Base-by-base conservation (phyloP, 345 rosid species). In the Durio zibethinus region DNA sequence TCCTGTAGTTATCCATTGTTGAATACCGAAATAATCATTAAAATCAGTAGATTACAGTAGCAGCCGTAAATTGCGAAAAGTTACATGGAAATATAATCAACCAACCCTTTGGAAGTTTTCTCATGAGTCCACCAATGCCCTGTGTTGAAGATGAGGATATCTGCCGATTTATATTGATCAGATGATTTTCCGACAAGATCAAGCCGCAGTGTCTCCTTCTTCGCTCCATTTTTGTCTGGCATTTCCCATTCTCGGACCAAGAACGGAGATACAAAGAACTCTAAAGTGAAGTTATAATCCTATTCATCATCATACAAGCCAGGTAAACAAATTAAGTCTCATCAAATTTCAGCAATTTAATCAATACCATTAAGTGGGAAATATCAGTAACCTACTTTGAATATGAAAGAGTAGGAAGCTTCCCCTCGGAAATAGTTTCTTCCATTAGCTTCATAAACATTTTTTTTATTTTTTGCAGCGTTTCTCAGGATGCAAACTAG, bases 51-150 rank as follows among this genome's bases (percentile, higher is more conserved):
- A 60, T 43, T 4, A 10, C 9, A 16, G 15, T 36, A 23, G 15
- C 8, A 57, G 12, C 14, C 33, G 12, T 6, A 10, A n/a, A 9
- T 15, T 14, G 54, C 16, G 4, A n/a, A 29, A 18, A 27, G 56
- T 62, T 38, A 2, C 5, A 74, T 3, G 21, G 21, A 74, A 29
- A 76, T 27, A 76, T 5, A 25, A 77, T 12, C 15, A 16, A 62
- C 81, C 60, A 80, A 96, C 99, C 99, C 99, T 85, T 78, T 84
- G 31, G 98, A 86, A 67, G 99, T 96, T 82, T 96, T 96, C 10
- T 96, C 98, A 75, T 96, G 99, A 82, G 98, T 96, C 99, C 99
- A 93, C 99, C 99, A 96, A 59, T 96, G 99, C 29, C 99, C 99
- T 0, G 99, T 96, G 67, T 96, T 96, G 86, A 93, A 96, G 72